phyloP scores from a whole-genome alignment of 2,329 filamentous ascomycete genomes.

The Cladorrhinum sp. region DNA sequence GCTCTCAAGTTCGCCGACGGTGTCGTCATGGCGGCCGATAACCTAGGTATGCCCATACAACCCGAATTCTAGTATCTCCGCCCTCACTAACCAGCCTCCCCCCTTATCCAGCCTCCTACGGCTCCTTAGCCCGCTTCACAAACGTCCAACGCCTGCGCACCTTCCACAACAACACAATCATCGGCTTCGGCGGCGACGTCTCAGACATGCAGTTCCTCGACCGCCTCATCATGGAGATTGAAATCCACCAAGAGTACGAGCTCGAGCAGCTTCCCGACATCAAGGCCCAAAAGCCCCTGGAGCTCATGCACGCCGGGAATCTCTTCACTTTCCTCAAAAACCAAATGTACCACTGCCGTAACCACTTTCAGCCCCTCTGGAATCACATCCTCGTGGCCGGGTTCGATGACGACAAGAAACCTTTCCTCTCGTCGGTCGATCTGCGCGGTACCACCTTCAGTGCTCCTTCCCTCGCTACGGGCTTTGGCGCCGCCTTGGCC shows the following conservation, averaged over 20 bases:
- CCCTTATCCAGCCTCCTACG: conserved; percentile 74
- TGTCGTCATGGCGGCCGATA: conserved; percentile 95
- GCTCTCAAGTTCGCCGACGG: conserved; percentile 95
- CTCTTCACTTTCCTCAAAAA: conserved; percentile 96
- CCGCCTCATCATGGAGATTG: conserved; percentile 81
- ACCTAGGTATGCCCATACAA: conserved; percentile 85
- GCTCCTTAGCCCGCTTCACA: conserved; percentile 92
- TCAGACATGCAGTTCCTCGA: conserved; percentile 99
- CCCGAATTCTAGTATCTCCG: too few relatives aligned
- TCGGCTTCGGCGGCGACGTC: conserved; percentile 95
- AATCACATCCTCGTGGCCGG: conserved; percentile 92
- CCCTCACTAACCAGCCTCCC: conserved; percentile 12
- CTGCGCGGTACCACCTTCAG: conserved; percentile 88
- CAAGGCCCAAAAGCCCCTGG: conserved; percentile 49
- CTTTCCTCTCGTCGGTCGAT: conserved; percentile 90
- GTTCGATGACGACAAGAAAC: conserved; percentile 72
- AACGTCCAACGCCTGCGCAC: conserved; percentile 91
- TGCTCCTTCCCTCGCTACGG: conserved; percentile 84
- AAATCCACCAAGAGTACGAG: conserved; percentile 85
- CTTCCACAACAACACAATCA: conserved; percentile 78
- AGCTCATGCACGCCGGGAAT: conserved; percentile 76
- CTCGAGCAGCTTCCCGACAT: conserved; percentile 34
- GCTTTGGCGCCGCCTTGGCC: conserved; percentile 88
- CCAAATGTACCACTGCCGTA: conserved; percentile 91
- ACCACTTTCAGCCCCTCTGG: conserved; percentile 96